Conservation (phyloP, 805 yeast genomes). For the Barnettozyma sucrosica region DNA sequence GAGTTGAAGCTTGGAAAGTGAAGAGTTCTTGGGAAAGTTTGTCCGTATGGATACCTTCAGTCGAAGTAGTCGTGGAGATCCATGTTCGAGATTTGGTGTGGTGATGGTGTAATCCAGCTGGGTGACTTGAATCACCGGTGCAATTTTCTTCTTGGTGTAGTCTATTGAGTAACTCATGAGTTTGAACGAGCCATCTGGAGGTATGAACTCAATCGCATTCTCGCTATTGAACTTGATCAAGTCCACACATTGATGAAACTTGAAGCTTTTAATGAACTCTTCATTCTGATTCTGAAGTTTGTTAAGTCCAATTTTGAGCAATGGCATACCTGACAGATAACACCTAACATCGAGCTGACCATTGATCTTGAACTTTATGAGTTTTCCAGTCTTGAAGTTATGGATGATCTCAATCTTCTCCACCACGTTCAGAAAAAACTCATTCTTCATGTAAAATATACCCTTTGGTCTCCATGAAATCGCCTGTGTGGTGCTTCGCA, state of each 20-base stretch:
- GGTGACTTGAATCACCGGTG: slow-evolving; percentile 13
- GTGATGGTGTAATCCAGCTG: slow-evolving; percentile 7
- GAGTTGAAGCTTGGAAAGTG: slow-evolving; percentile 55
- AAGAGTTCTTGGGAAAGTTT: slow-evolving; percentile 56
- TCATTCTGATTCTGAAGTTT: slow-evolving; percentile 33
- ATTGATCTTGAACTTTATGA: slow-evolving; percentile 58
- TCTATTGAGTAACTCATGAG: slow-evolving; percentile 7
- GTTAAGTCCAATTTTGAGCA: slow-evolving; percentile 69
- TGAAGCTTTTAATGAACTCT: slow-evolving; percentile 54
- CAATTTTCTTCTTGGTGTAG: slow-evolving; percentile 2
- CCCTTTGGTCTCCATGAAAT: slow-evolving; percentile 94
- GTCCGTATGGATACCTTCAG: slow-evolving; percentile 36
- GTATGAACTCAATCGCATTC: slow-evolving; percentile 66
- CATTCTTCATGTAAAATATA: slow-evolving; percentile 80
- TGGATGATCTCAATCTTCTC: slow-evolving; percentile 69
- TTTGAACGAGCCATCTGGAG: slow-evolving; percentile 66
- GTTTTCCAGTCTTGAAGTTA: slow-evolving; percentile 45
- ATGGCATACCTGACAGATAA: slow-evolving; percentile 88
- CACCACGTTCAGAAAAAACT: slow-evolving; percentile 80
- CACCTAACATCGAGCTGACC: slow-evolving; percentile 73
- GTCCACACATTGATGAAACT: slow-evolving; percentile 86
- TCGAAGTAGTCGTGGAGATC: not conserved
- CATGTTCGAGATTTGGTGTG: not conserved
- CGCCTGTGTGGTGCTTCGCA: slow-evolving; percentile 70
- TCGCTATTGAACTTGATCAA: slow-evolving; percentile 46